phyloP scores from a whole-genome alignment of 345 rosid species.

The Bretschneidera sinensis region DNA sequence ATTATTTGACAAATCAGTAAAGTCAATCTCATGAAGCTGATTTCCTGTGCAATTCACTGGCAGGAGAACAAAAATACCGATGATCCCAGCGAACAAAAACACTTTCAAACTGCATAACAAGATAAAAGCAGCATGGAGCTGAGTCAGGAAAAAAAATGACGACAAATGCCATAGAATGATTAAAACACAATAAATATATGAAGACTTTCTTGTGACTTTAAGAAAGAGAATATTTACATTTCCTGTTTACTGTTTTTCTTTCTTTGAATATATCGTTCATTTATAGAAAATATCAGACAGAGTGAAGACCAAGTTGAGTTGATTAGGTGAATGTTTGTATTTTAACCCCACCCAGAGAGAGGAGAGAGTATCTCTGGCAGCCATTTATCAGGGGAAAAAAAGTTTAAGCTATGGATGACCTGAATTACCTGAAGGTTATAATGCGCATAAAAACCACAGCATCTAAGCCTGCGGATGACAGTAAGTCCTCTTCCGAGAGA shows the following conservation, averaged over 20 bases:
- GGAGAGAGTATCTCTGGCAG: neutral
- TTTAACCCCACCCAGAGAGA: too few relatives aligned
- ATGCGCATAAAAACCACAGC: slow-evolving; percentile 77
- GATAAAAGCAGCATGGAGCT: slow-evolving; percentile 1
- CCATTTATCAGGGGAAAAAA: neutral
- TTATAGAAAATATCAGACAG: too few relatives aligned
- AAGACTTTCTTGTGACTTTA: neutral
- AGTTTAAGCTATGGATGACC: neutral
- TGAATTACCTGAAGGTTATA: slow-evolving; percentile 67
- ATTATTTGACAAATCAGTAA: slow-evolving; percentile 54
- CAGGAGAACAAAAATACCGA: slow-evolving; percentile 82
- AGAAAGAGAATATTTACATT: too few relatives aligned
- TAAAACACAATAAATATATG: neutral
- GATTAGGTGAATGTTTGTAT: too few relatives aligned
- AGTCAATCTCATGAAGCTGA: slow-evolving; percentile 57
- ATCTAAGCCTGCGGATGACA: slow-evolving; percentile 69
- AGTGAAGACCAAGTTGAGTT: too few relatives aligned
- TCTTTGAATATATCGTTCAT: too few relatives aligned
- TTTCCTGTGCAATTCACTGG: slow-evolving; percentile 81
- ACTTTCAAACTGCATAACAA: slow-evolving; percentile 71
- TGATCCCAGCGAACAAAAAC: slow-evolving; percentile 76
- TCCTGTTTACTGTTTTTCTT: too few relatives aligned
- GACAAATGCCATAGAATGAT: slow-evolving; percentile 3
- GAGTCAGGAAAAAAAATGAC: neutral
- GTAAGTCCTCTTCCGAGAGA: slow-evolving; percentile 60